These are phyloP conservation scores for Dryas alaskensis DNA, from an alignment of 306 rosid species.

Conservation along the genomic window DNA sequence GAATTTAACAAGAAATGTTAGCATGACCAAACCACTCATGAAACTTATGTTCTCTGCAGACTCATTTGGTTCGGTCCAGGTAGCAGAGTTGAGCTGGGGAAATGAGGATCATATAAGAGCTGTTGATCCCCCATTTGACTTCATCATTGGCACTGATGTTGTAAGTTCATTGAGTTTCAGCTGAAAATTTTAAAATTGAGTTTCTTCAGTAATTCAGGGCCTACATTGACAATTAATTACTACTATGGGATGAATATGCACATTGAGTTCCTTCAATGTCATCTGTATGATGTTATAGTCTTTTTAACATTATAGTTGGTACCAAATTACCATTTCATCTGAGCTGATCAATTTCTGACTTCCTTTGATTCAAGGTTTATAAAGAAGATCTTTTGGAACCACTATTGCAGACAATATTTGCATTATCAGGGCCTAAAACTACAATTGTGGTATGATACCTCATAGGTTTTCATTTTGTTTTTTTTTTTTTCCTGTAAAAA, in stretches of 20 bases:
- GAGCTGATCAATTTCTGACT: slow-evolving; percentile 15
- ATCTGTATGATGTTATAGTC: background rate
- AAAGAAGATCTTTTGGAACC: slow-evolving; percentile 88
- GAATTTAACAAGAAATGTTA: background rate
- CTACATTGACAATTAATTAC: background rate
- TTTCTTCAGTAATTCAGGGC: background rate
- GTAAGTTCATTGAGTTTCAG: slow-evolving; percentile 42
- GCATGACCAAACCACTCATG: background rate
- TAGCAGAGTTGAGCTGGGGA: slow-evolving; percentile 85
- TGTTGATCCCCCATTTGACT: slow-evolving; percentile 84
- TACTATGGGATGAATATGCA: background rate
- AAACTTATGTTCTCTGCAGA: slow-evolving; percentile 45
- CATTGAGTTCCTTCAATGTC: background rate
- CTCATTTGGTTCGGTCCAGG: slow-evolving; percentile 78
- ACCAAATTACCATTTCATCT: background rate
- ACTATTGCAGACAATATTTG: slow-evolving; percentile 66
- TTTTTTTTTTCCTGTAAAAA: background rate
- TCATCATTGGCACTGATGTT: slow-evolving; percentile 88
- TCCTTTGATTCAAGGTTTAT: slow-evolving; percentile 53
- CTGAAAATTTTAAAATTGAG: background rate
- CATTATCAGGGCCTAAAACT: slow-evolving; percentile 88
- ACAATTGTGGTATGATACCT: slow-evolving; percentile 56
- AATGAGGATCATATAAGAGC: slow-evolving; percentile 71
- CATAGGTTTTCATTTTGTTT: background rate
- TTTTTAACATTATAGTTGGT: background rate